A percentile compares a stretch with the other conserved stretches of the same genome.
phyloP scores from a whole-genome alignment of 768 basidiomycete genomes.

The Clathrus columnatus region DNA sequence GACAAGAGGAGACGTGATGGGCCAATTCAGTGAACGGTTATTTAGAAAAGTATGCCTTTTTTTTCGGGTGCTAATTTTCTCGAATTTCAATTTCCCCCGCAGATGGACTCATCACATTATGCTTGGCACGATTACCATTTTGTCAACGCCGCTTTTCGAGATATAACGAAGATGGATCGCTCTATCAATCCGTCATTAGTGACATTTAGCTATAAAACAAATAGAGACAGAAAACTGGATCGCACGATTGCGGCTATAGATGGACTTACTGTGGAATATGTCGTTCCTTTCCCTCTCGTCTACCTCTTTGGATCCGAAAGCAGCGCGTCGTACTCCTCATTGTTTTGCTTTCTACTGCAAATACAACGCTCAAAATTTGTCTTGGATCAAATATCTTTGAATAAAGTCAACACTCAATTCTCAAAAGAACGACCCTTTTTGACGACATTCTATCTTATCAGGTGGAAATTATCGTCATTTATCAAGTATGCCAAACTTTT shows the following conservation, averaged over 20 bases:
- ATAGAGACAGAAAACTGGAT: slow-evolving; percentile 35
- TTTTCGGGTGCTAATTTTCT: neutral
- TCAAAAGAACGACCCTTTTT: slow-evolving; percentile 29
- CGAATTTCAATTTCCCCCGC: neutral
- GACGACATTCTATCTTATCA: slow-evolving; percentile 68
- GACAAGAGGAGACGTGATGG: slow-evolving; percentile 69
- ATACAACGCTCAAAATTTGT: slow-evolving; percentile 63
- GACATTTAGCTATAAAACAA: slow-evolving; percentile 58
- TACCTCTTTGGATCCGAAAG: slow-evolving; percentile 61
- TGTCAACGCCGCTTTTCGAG: slow-evolving; percentile 67
- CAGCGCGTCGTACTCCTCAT: slow-evolving; percentile 50
- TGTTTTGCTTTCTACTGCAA: slow-evolving; percentile 68
- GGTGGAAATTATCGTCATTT: slow-evolving; percentile 76
- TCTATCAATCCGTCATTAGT: slow-evolving; percentile 66
- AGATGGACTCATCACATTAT: slow-evolving; percentile 68
- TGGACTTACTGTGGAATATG: slow-evolving; percentile 67
- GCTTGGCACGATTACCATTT: slow-evolving; percentile 78
- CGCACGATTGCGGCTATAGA: slow-evolving; percentile 58
- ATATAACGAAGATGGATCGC: slow-evolving; percentile 35
- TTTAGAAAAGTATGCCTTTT: slow-evolving; percentile 53
- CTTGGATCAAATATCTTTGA: slow-evolving; percentile 56
- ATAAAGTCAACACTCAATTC: slow-evolving; percentile 12
- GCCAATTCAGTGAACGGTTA: slow-evolving; percentile 61
- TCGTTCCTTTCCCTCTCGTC: slow-evolving; percentile 70
- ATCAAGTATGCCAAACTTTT: slow-evolving; percentile 48